Conservation (phyloP, 1,284 basidiomycete genomes). For the Apiotrichum akiyoshidainum region DNA sequence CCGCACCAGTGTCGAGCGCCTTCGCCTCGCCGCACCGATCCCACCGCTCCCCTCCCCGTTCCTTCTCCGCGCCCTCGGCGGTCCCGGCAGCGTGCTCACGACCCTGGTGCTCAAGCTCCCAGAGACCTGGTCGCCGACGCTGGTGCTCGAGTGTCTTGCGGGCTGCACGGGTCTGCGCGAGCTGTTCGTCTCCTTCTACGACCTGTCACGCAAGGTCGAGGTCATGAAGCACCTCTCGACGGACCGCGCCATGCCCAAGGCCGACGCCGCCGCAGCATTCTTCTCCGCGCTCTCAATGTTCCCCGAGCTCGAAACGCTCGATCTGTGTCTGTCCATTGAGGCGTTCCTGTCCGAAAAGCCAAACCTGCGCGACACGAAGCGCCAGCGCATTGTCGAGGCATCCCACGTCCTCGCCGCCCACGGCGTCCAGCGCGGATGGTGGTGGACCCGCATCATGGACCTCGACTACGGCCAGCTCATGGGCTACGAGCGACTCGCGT, state of each 20-base stretch:
- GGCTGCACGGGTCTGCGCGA: neutral
- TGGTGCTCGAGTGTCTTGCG: neutral
- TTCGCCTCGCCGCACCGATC: slow-evolving; percentile 1
- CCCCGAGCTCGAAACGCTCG: neutral
- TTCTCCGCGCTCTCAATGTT: neutral
- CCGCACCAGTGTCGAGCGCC: neutral
- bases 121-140: neutral
- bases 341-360: neutral
- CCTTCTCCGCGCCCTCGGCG: neutral
- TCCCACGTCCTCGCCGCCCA: neutral
- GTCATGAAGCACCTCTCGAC: neutral
- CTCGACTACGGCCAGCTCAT: slow-evolving; percentile 13
- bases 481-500: slow-evolving; percentile 9
- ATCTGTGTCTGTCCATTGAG: slow-evolving; percentile 3
- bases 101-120: slow-evolving; percentile 9
- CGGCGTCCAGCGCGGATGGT: slow-evolving; percentile 3
- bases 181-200: slow-evolving; percentile 8
- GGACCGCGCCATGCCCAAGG: neutral
- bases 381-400: neutral
- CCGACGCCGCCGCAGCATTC: neutral
- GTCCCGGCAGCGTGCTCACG: neutral
- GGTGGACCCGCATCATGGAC: slow-evolving; percentile 14
- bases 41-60: neutral
- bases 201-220: slow-evolving; percentile 11
- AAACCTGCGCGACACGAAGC: neutral